Base-by-base conservation (phyloP, 495 filamentous ascomycete genomes). In the Platismatia glauca region DNA sequence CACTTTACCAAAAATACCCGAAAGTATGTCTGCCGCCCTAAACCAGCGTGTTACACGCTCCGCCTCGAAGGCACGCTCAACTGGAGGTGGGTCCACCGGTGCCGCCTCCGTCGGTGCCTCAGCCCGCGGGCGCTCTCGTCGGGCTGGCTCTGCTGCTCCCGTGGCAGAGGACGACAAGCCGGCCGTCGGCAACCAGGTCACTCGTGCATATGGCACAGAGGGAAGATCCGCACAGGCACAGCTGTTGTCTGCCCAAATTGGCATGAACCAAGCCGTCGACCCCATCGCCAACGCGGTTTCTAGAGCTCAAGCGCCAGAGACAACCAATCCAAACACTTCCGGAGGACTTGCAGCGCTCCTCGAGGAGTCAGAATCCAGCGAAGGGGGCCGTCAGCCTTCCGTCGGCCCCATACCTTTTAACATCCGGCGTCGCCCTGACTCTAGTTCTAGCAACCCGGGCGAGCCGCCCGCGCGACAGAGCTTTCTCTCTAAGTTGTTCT, bases 1-100 rank as follows among this genome's bases (percentile, higher is more conserved):
- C 50, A 56, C 27, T n/a, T 11, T 37, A 35, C 7, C 27, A 24
- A 27, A 37, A 11, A 50, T 16, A 57, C 3, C 33, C 12, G 35
- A n/a, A n/a, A 57, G 16, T 9, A 63, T 63, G 61, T 58, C 61
- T 48, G 39, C 39, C 33, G 18, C 31, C 15, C 29, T 1, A 22
- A 24, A 46, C 11, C 24, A n/a, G 11, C 61, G 61, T 24, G 31
- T 63, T 11, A 57, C 55, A 15, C 61, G 61, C 55, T 52, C 61
- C 6, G 61, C 31, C 33, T 63, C 61, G 15, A 57, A 57, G 22
- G 55, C 61, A 39, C 61, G 55, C 24, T 63, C 61, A 2, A 33
- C n/a, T 27, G 50, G 24, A 43, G 29, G 37, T 22, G 37, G 18
- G 27, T 52, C 60, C 27, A 55, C 29, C 16, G 50, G 50, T 56